Conservation (phyloP, 164 flowering plant genomes). For the Litsea cubeba region DNA sequence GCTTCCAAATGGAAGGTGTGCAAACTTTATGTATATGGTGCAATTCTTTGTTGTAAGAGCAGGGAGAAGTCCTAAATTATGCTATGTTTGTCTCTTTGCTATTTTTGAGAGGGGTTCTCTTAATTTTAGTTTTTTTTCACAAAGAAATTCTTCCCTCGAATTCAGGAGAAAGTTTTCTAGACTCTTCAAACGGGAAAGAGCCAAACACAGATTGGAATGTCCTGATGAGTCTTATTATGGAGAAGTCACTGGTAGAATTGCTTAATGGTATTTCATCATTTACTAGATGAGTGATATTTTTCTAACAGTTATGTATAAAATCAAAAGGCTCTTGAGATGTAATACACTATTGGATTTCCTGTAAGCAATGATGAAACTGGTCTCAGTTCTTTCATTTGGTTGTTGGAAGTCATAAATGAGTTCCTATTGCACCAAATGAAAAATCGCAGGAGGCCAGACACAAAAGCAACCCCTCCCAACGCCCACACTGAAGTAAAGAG, state of each 20-base stretch:
- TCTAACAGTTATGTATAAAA: background rate
- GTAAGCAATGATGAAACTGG: background rate
- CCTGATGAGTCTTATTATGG: background rate
- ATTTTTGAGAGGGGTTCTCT: no score
- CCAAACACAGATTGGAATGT: background rate
- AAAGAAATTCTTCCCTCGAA: no score
- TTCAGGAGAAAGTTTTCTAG: no score
- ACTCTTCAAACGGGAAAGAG: no score
- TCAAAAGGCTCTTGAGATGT: background rate
- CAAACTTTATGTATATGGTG: background rate
- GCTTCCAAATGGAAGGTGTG: constrained; percentile 69
- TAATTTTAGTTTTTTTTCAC: no score
- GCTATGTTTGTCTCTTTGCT: background rate
- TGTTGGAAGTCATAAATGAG: background rate
- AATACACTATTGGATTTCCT: background rate
- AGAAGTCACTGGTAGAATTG: background rate
- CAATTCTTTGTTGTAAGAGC: background rate
- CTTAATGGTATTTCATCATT: background rate
- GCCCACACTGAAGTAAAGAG: no score
- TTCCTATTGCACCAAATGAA: background rate
- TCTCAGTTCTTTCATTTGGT: no score
- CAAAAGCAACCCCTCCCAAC: no score
- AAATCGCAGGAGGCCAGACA: background rate
- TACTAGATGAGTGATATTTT: background rate
- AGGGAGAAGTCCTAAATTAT: background rate